Conservation (phyloP, 371 early-diverging fungal species). For the Conidiobolus coronatus region DNA sequence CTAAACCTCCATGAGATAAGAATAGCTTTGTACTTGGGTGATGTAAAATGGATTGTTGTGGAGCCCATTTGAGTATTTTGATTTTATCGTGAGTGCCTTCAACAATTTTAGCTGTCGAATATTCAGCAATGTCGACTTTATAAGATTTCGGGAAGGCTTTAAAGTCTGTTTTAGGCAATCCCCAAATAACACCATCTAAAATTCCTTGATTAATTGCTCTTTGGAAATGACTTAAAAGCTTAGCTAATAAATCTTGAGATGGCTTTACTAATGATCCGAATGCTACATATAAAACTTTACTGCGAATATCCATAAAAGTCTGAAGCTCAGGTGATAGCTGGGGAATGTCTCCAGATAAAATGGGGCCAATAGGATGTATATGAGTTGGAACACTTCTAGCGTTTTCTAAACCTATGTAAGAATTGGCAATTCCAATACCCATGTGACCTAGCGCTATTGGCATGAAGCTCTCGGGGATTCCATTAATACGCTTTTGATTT, state of each 20-base stretch:
- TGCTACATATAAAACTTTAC: background rate
- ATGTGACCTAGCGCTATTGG: background rate
- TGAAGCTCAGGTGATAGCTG: background rate
- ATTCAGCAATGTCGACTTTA: background rate
- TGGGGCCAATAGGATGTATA: background rate
- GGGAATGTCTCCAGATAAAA: background rate
- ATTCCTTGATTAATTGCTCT: background rate
- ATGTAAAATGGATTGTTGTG: conserved; percentile 3
- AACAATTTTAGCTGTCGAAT: background rate
- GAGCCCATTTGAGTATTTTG: conserved; percentile 1
- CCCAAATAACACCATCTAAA: background rate
- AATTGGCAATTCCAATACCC: background rate
- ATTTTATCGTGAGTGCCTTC: conserved; percentile 1
- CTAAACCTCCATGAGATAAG: conserved; percentile 4
- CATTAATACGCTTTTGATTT: background rate
- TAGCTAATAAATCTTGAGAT: background rate
- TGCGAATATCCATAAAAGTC: background rate
- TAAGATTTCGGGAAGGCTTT: background rate
- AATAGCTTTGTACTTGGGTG: conserved; percentile 4
- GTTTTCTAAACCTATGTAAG: background rate
- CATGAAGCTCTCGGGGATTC: background rate
- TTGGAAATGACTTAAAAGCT: background rate
- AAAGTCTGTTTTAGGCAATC: background rate
- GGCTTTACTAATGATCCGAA: background rate
- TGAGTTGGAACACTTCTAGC: background rate